These are phyloP conservation scores for Plasmodium knowlesi DNA, from an alignment of 169 alveolate species.

Conservation along the genomic window DNA sequence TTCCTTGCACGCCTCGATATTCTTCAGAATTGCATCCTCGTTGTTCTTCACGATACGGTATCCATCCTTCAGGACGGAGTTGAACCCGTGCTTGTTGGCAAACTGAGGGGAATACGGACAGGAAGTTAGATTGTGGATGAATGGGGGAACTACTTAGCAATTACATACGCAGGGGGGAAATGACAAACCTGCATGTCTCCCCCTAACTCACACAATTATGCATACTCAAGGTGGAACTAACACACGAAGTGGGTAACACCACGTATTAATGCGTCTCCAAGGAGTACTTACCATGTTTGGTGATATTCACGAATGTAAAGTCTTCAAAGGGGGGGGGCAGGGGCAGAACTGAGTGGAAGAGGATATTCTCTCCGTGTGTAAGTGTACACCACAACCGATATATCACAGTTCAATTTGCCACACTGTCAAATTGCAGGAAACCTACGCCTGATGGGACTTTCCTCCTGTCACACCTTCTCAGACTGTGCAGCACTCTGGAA, in stretches of 20 bases:
- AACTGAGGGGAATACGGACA: not conserved
- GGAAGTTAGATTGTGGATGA: not conserved
- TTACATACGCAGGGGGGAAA: not conserved
- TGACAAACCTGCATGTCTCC: not conserved
- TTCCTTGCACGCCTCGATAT: constrained; percentile 95
- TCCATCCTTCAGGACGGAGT: constrained; percentile 62
- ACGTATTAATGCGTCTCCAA: not conserved
- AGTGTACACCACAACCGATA: not conserved
- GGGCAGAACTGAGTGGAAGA: not conserved
- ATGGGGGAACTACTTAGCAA: not conserved
- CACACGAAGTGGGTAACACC: not conserved
- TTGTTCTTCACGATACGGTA: constrained; percentile 52
- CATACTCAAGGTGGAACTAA: not conserved
- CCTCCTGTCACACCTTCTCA: not conserved
- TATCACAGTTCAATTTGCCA: not conserved
- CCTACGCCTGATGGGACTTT: not conserved
- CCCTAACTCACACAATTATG: not conserved
- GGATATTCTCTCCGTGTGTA: not conserved
- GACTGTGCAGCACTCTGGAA: not conserved
- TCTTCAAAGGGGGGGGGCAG: not conserved
- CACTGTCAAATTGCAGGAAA: not conserved
- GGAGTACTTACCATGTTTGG: not conserved
- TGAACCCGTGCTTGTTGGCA: constrained; percentile 49
- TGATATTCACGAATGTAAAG: not conserved
- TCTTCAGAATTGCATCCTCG: constrained; percentile 76